These are phyloP conservation scores for Eucalyptus melliodora DNA, from an alignment of 345 rosid genomes.

Conservation along the genomic window DNA sequence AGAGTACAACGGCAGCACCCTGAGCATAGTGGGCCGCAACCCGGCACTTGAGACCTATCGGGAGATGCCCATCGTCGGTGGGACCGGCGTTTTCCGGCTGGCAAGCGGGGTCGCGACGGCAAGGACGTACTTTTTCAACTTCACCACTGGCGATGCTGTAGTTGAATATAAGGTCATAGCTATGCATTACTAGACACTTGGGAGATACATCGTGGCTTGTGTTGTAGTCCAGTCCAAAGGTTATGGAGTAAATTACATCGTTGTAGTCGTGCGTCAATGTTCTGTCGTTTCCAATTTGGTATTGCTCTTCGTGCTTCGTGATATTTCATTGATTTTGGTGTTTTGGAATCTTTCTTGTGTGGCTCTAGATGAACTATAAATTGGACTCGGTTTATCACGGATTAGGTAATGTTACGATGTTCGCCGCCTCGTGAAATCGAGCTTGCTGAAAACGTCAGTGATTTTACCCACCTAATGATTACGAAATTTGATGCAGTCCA, in stretches of 20 bases:
- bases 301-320: neutral
- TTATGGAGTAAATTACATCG: neutral
- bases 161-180: conserved; percentile 63
- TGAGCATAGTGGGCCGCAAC: conserved; percentile 36
- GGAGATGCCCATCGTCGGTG: conserved; percentile 27
- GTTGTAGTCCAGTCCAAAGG: neutral
- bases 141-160: conserved; percentile 44
- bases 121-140: conserved; percentile 25
- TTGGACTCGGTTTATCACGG: neutral
- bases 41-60: neutral
- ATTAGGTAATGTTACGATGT: neutral
- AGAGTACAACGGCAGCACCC: conserved; percentile 53
- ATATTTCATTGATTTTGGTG: neutral
- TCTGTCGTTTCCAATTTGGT: neutral
- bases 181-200: conserved; percentile 12
- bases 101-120: conserved; percentile 64
- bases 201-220: neutral
- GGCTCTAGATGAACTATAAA: neutral
- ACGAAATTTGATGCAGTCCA: neutral
- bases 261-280: neutral
- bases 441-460: neutral
- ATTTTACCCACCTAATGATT: neutral
- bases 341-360: neutral
- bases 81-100: conserved; percentile 55
- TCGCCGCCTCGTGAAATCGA: neutral